Base-by-base conservation (phyloP, 2,329 filamentous ascomycete species). In the Fusarium sp. region DNA sequence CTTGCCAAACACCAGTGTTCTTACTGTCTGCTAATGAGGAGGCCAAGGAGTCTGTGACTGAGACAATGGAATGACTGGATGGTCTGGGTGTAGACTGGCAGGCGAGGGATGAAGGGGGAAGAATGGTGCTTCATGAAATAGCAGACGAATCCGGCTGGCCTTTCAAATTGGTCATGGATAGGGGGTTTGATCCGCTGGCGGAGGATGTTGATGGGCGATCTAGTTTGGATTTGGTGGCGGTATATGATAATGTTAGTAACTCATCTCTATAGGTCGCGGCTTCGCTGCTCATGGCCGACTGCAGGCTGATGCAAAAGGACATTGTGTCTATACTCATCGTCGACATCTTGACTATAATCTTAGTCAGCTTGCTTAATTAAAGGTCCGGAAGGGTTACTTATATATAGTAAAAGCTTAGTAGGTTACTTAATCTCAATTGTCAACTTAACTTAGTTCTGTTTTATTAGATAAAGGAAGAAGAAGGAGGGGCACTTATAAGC, bases 191-290 rank as follows among this genome's bases (percentile, higher is more conserved):
- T 45, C 47, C 55, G 10, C 13, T 64, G 24, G 15, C 35, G 3
- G 63, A 65, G 34, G 63, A 68, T 49, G n/a, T 15, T 22, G 48
- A 64, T 13, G 63, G 59, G n/a, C 40, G 56, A 12, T 50, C 49
- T 2, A 52, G 56, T 22, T 10, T 69, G 41, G 60, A 65, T 31
- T n/a, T 59, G 5, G 60, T 36, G 40, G 31, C 49, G 42, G 60
- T 31, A 11, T 46, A 45, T 25, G 36, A 24, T 6, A 51, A 55
- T 25, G 4, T 13, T 15, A 12, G n/a, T n/a, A n/a, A n/a, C n/a
- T n/a, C n/a, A n/a, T n/a, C n/a, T n/a, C n/a, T n/a, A n/a, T n/a
- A n/a, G n/a, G n/a, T n/a, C n/a, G n/a, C n/a, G n/a, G n/a, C n/a
- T n/a, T n/a, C n/a, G n/a, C n/a, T n/a, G n/a, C n/a, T n/a, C n/a